phyloP scores from a whole-genome alignment of 2,329 filamentous ascomycete species.

The Tolypocladium ophioglossoides region DNA sequence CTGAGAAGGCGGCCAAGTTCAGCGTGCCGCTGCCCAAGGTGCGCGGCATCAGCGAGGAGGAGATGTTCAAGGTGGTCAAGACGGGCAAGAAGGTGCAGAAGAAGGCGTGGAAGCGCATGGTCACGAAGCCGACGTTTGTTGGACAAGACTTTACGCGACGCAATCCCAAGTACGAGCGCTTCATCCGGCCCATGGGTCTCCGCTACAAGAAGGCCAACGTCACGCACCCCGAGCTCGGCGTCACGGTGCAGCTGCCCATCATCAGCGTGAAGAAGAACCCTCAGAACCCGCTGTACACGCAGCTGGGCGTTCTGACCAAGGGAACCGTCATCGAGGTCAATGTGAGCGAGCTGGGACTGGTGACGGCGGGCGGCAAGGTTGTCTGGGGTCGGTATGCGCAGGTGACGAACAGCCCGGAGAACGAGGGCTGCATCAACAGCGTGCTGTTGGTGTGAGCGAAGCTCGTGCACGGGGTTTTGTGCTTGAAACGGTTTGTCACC shows the following conservation, averaged over 20 bases:
- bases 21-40: constrained; percentile 89
- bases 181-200: constrained; percentile 39
- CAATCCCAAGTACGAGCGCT: constrained; percentile 66
- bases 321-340: constrained; percentile 81
- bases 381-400: constrained; percentile 77
- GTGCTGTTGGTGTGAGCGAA: constrained; percentile 19
- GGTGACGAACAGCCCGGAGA: constrained; percentile 36
- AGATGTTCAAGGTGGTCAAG: constrained; percentile 95
- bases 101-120: constrained; percentile 68
- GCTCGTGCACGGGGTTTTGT: background rate
- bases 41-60: constrained; percentile 80
- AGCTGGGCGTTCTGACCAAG: constrained; percentile 81
- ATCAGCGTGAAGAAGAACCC: constrained; percentile 58
- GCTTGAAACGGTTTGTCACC: constrained; percentile 1
- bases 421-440: constrained; percentile 35
- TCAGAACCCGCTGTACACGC: constrained; percentile 83
- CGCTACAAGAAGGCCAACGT: constrained; percentile 44
- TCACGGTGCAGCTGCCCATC: constrained; percentile 81
- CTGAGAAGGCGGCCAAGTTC: constrained; percentile 90
- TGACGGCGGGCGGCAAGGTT: constrained; percentile 85
- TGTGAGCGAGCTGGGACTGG: constrained; percentile 80
- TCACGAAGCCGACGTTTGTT: constrained; percentile 60
- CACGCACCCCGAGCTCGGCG: constrained; percentile 66
- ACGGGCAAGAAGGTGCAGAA: constrained; percentile 91
- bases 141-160: constrained; percentile 81